A percentile compares a stretch with the other conserved stretches of the same genome.
Evolutionary conservation across 768 basidiomycete species (phyloP).

Genomic region (Porphyrellus cyaneotinctus): DNA sequence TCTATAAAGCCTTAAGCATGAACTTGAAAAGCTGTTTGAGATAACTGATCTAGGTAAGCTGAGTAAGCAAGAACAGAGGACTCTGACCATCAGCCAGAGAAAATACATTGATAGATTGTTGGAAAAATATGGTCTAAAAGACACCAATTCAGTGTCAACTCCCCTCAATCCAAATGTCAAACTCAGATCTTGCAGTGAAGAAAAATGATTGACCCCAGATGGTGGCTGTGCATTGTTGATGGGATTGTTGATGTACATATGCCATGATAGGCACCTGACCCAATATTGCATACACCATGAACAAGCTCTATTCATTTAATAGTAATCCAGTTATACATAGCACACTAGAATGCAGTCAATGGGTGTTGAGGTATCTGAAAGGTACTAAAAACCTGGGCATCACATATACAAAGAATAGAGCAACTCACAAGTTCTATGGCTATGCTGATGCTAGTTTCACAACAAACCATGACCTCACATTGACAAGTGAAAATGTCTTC

Average conservation of each 20-base stretch:
- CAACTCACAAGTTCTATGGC: conserved; percentile 10
- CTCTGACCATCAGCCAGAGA: neutral
- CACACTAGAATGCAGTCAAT: neutral
- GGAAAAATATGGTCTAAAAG: neutral
- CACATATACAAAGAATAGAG: neutral
- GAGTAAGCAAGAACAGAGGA: neutral
- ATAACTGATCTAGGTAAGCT: too few relatives aligned
- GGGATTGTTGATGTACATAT: neutral
- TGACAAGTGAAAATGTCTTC: neutral
- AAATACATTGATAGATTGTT: neutral
- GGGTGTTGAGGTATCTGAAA: conserved; percentile 3
- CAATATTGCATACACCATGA: neutral
- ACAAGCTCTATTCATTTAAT: neutral
- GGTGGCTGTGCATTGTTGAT: neutral
- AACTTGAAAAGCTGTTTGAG: too few relatives aligned
- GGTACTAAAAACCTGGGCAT: neutral
- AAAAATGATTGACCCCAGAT: neutral
- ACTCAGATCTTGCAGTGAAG: neutral
- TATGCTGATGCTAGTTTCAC: conserved; percentile 26
- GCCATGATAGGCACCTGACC: neutral
- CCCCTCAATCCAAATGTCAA: neutral
- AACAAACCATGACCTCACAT: conserved; percentile 17
- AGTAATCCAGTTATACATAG: neutral
- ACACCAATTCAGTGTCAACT: neutral
- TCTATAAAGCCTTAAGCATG: too few relatives aligned